Evolutionary conservation across 1,139 yeast species (phyloP).

Genomic region (Kodamaea derodonti): DNA sequence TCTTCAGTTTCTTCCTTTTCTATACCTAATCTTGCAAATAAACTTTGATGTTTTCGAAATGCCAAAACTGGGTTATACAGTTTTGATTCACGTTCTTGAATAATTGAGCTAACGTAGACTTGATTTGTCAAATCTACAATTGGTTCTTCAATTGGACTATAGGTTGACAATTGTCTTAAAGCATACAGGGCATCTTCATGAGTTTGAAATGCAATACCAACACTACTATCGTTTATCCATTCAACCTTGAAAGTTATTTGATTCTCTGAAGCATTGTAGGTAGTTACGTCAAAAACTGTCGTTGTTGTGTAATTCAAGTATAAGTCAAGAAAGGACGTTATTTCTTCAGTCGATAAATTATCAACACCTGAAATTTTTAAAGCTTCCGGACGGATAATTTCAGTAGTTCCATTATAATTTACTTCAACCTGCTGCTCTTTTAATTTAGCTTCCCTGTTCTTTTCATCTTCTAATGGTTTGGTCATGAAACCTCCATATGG

Average conservation of each 20-base stretch:
- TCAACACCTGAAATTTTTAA: slow-evolving; percentile 63
- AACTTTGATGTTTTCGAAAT: slow-evolving; percentile 32
- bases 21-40: slow-evolving; percentile 29
- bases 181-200: slow-evolving; percentile 44
- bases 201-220: slow-evolving; percentile 50
- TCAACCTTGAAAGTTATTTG: slow-evolving; percentile 46
- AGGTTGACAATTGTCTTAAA: slow-evolving; percentile 26
- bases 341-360: slow-evolving; percentile 59
- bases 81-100: slow-evolving; percentile 35
- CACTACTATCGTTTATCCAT: slow-evolving; percentile 67
- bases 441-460: slow-evolving; percentile 28
- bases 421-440: slow-evolving; percentile 35
- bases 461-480: slow-evolving; percentile 38
- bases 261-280: slow-evolving; percentile 24
- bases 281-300: slow-evolving; percentile 16
- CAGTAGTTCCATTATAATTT: slow-evolving; percentile 26
- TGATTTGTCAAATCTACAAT: slow-evolving; percentile 10
- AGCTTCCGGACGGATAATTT: slow-evolving; percentile 44
- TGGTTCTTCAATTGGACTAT: slow-evolving; percentile 6
- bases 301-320: slow-evolving; percentile 39
- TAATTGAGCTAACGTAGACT: slow-evolving; percentile 21
- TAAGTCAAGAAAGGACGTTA: slow-evolving; percentile 51
- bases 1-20: slow-evolving; percentile 15
- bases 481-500: slow-evolving; percentile 46
- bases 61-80: slow-evolving; percentile 36